A percentile compares a stretch with the other conserved stretches of the same genome.
Conservation (phyloP, 2,329 filamentous ascomycete genomes). For the Talaromyces atroroseus region DNA sequence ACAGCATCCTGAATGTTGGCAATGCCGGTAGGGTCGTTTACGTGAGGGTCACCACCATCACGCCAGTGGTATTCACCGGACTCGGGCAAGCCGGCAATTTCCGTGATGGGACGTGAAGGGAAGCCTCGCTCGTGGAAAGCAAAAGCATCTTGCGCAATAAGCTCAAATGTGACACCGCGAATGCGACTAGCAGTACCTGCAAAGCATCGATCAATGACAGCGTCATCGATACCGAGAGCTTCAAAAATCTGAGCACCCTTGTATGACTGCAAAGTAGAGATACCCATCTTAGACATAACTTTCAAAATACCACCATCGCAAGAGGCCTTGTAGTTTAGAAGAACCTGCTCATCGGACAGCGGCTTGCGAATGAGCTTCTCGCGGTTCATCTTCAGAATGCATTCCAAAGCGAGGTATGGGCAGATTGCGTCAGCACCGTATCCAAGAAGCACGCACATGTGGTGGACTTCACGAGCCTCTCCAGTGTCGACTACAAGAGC, state of each 20-base stretch:
- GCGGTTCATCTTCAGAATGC: conserved; percentile 91
- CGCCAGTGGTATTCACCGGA: conserved; percentile 98
- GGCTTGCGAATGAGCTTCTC: conserved; percentile 91
- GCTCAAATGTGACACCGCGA: conserved; percentile 86
- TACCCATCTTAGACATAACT: conserved; percentile 99
- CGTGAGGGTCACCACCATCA: conserved; percentile 88
- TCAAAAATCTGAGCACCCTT: conserved; percentile 98
- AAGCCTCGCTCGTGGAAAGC: conserved; percentile 92
- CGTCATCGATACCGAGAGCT: conserved; percentile 85
- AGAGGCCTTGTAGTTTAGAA: conserved; percentile 95
- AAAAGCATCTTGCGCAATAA: conserved; percentile 90
- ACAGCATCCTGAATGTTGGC: conserved; percentile 97
- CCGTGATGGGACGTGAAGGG: conserved; percentile 70
- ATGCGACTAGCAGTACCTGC: conserved; percentile 90
- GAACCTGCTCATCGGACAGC: conserved; percentile 71
- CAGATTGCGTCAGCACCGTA: conserved; percentile 94
- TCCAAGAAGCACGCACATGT: conserved; percentile 96
- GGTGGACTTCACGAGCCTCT: conserved; percentile 93
- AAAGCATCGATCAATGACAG: conserved; percentile 90
- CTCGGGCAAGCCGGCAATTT: conserved; percentile 75
- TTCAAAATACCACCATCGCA: conserved; percentile 95
- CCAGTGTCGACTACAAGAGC: conserved; percentile 87
- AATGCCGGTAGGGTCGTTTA: conserved; percentile 92
- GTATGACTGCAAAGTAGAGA: conserved; percentile 91
- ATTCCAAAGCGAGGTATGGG: conserved; percentile 93